Conservation (phyloP, 805 yeast species). For the Naumovozyma baii region DNA sequence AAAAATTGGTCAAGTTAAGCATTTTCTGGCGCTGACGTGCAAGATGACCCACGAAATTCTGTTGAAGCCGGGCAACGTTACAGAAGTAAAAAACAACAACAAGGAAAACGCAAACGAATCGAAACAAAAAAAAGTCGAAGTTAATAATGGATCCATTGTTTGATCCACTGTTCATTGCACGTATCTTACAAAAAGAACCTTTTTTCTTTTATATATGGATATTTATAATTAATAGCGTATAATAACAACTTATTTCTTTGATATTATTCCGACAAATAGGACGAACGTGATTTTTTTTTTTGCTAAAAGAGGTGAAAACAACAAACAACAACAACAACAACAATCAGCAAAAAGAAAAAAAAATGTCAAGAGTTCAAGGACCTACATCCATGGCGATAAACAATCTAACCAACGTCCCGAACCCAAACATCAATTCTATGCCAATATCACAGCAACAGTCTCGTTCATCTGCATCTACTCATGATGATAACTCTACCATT, state of each 20-base stretch:
- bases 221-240: too few species aligned
- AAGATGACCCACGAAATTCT: neutral
- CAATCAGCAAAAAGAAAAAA: too few species aligned
- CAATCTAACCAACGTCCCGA: slow-evolving; percentile 3
- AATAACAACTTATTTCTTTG: too few species aligned
- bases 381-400: slow-evolving; percentile 6
- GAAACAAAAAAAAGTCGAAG: too few species aligned
- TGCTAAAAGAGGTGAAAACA: too few species aligned
- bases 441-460: neutral
- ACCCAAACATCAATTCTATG: neutral
- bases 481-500: slow-evolving; percentile 16
- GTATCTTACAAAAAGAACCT: too few species aligned
- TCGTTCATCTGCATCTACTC: neutral
- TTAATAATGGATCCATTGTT: too few species aligned
- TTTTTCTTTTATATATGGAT: too few species aligned
- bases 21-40: neutral
- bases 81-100: neutral
- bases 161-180: too few species aligned
- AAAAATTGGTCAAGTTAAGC: neutral
- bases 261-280: too few species aligned
- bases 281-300: too few species aligned
- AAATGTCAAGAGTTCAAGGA: neutral
- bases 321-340: too few species aligned
- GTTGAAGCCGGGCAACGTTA: neutral
- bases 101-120: neutral